phyloP scores from a whole-genome alignment of 805 yeast species.

The Zygoascus flipseniorum region DNA sequence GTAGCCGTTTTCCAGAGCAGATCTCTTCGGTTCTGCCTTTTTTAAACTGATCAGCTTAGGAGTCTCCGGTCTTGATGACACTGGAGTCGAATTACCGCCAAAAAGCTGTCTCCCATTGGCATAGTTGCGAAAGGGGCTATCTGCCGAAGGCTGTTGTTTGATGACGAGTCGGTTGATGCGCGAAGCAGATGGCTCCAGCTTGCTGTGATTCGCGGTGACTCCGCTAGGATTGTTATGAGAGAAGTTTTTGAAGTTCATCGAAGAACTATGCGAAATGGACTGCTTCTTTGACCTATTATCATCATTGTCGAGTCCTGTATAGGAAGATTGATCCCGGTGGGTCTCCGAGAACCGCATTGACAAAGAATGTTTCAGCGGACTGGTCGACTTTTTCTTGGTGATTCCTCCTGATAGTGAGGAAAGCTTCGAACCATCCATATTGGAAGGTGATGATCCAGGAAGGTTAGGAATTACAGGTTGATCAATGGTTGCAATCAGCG shows the following conservation, averaged over 20 bases:
- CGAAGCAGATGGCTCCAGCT: not conserved
- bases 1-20: conserved; percentile 39
- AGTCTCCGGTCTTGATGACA: not conserved
- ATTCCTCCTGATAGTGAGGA: not conserved
- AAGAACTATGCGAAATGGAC: not conserved
- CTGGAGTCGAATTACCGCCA: not conserved
- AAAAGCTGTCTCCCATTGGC: not conserved
- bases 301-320: not conserved
- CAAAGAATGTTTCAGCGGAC: not conserved
- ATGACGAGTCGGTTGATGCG: not conserved
- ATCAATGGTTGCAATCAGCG: not conserved
- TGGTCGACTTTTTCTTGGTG: not conserved
- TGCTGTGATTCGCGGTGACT: not conserved
- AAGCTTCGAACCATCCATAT: not conserved
- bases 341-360: not conserved
- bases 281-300: not conserved
- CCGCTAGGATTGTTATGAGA: not conserved
- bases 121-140: not conserved
- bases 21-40: not conserved
- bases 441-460: not conserved
- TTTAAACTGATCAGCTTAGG: not conserved
- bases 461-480: not conserved
- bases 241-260: not conserved
- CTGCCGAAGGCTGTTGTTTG: not conserved
- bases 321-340: not conserved